phyloP scores from a whole-genome alignment of 805 yeast species.

The Yarrowia hollandica region DNA sequence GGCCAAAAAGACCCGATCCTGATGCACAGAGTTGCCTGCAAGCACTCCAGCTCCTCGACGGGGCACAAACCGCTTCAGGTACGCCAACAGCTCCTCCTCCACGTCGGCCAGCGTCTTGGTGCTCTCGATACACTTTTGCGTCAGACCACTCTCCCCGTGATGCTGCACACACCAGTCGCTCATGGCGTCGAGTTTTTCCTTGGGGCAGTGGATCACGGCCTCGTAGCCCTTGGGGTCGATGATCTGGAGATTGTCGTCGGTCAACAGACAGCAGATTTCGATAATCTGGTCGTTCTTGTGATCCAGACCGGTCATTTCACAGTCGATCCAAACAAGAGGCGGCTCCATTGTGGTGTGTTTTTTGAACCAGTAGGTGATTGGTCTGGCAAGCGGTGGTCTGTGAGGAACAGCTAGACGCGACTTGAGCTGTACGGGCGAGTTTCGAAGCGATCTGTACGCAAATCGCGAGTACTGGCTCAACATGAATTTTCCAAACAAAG shows the following conservation, averaged over 20 bases:
- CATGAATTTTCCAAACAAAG: constrained; percentile 14
- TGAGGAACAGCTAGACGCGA: neutral
- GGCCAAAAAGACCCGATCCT: constrained; percentile 83
- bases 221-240: constrained; percentile 76
- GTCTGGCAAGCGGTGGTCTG: neutral
- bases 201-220: constrained; percentile 71
- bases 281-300: constrained; percentile 78
- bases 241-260: constrained; percentile 76
- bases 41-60: constrained; percentile 61
- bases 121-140: constrained; percentile 63
- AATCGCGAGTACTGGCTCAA: neutral
- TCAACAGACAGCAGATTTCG: constrained; percentile 86
- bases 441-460: neutral
- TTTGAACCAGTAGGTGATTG: neutral
- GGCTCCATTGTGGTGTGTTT: constrained; percentile 1
- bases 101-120: constrained; percentile 58
- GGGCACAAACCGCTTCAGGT: constrained; percentile 57
- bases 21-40: constrained; percentile 91
- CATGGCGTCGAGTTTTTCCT: constrained; percentile 45
- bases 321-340: constrained; percentile 81
- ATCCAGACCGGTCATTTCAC: constrained; percentile 97
- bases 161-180: constrained; percentile 9
- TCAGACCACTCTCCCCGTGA: constrained; percentile 56
- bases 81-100: constrained; percentile 61
- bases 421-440: neutral